These are phyloP conservation scores for Marasmius sp. DNA, from an alignment of 1,284 basidiomycete genomes.

Conservation along the genomic window DNA sequence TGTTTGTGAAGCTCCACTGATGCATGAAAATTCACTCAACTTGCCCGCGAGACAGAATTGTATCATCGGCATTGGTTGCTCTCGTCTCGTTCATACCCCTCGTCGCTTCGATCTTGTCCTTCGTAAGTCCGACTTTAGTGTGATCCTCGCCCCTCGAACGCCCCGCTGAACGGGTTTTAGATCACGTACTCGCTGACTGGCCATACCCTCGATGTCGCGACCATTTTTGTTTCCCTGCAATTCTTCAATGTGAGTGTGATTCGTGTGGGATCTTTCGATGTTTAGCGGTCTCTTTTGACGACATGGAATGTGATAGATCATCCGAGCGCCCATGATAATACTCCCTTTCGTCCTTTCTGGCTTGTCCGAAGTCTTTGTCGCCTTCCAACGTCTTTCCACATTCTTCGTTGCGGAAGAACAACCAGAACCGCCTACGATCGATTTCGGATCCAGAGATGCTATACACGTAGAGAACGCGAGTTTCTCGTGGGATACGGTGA, in stretches of 20 bases:
- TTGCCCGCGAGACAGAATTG: conserved; percentile 10
- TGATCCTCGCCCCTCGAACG: not conserved
- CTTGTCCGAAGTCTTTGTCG: conserved; percentile 61
- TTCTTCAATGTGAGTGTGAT: conserved; percentile 52
- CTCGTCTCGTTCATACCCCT: conserved; percentile 50
- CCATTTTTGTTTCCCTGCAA: conserved; percentile 61
- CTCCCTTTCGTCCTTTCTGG: conserved; percentile 52
- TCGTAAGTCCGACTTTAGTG: conserved; percentile 33
- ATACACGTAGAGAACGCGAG: conserved; percentile 57
- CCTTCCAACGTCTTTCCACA: conserved; percentile 55
- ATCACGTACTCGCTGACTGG: conserved; percentile 56
- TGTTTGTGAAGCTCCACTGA: conserved; percentile 14
- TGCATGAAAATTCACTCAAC: conserved; percentile 15
- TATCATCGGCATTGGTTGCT: conserved; percentile 23
- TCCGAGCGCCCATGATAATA: conserved; percentile 46
- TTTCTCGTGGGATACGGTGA: conserved; percentile 64
- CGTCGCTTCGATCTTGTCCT: conserved; percentile 57
- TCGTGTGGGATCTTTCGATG: not conserved
- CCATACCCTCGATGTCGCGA: conserved; percentile 51
- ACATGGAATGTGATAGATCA: conserved; percentile 24
- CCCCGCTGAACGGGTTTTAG: conserved; percentile 19
- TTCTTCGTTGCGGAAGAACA: conserved; percentile 71
- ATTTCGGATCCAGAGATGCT: conserved; percentile 42
- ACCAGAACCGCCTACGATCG: conserved; percentile 48
- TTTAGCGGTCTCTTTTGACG: not conserved